Conservation (phyloP, 345 rosid species). For the Populus pruinosa region DNA sequence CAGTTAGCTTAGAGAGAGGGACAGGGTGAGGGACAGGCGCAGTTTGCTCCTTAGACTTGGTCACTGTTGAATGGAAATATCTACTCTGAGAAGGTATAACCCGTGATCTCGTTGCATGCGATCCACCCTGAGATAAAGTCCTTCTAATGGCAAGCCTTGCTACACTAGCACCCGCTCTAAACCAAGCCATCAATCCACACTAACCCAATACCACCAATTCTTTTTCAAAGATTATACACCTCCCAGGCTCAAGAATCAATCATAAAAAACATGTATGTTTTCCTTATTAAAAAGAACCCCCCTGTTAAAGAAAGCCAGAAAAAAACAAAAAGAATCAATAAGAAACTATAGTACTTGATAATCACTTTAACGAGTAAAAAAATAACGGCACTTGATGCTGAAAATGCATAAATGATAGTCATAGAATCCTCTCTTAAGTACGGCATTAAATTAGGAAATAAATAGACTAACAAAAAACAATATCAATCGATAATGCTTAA, state of each 20-base stretch:
- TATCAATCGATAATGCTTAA: not conserved
- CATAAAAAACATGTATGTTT: not conserved
- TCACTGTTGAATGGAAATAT: constrained; percentile 48
- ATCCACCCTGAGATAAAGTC: constrained; percentile 49
- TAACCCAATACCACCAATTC: not conserved
- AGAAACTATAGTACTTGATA: not conserved
- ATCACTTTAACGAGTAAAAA: not conserved
- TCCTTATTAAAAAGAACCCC: not conserved
- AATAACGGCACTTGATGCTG: not conserved
- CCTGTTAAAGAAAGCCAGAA: constrained; percentile 1
- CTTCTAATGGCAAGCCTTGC: constrained; percentile 65
- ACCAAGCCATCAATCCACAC: constrained; percentile 45
- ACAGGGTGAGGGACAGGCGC: constrained; percentile 76
- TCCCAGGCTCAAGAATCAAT: not conserved
- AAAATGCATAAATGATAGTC: not conserved
- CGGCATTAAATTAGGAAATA: not conserved
- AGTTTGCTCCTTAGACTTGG: constrained; percentile 52
- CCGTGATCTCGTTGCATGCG: constrained; percentile 41
- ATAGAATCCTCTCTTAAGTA: not conserved
- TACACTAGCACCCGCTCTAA: constrained; percentile 57
- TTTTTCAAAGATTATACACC: constrained; percentile 3
- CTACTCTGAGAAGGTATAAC: constrained; percentile 40
- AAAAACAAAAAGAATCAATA: not conserved
- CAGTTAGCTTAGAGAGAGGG: constrained; percentile 71
- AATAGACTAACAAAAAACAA: not conserved